Evolutionary conservation across 352 stramenopile species (phyloP).

Genomic region (Pythium phragmiticola): DNA sequence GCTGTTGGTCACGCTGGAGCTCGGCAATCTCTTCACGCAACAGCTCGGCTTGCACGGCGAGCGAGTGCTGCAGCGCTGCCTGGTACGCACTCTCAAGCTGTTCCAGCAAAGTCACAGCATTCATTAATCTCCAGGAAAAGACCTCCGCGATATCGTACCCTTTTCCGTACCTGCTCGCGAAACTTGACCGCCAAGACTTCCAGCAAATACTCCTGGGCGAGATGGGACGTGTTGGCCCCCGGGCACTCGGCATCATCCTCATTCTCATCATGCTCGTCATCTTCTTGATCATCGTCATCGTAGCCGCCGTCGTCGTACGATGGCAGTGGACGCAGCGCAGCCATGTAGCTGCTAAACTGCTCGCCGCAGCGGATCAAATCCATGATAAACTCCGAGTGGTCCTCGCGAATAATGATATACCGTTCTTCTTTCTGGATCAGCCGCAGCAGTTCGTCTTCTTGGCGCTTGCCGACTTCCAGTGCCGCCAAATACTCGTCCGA

Average conservation of each 20-base stretch:
- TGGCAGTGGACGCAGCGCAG: slow-evolving; percentile 32
- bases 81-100: slow-evolving; percentile 78
- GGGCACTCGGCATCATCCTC: slow-evolving; percentile 62
- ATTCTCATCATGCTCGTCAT: slow-evolving; percentile 53
- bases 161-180: slow-evolving; percentile 53
- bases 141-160: background rate
- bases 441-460: slow-evolving; percentile 69
- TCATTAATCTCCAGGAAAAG: slow-evolving; percentile 11
- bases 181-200: slow-evolving; percentile 82
- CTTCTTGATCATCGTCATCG: slow-evolving; percentile 53
- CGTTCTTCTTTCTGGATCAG: slow-evolving; percentile 79
- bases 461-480: slow-evolving; percentile 59
- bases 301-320: slow-evolving; percentile 20
- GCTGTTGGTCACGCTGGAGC: slow-evolving; percentile 49
- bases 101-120: background rate
- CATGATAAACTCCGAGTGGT: slow-evolving; percentile 81
- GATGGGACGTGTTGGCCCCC: slow-evolving; percentile 69
- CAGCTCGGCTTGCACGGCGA: slow-evolving; percentile 70
- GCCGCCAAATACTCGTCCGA: slow-evolving; percentile 67
- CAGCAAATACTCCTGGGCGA: slow-evolving; percentile 75
- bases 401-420: slow-evolving; percentile 83
- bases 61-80: slow-evolving; percentile 71
- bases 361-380: slow-evolving; percentile 76
- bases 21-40: slow-evolving; percentile 72
- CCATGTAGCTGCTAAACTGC: slow-evolving; percentile 67